phyloP scores from a whole-genome alignment of 225 moss, liverwort and hornwort genomes.

The Bryoerythrophyllum caledonicum region DNA sequence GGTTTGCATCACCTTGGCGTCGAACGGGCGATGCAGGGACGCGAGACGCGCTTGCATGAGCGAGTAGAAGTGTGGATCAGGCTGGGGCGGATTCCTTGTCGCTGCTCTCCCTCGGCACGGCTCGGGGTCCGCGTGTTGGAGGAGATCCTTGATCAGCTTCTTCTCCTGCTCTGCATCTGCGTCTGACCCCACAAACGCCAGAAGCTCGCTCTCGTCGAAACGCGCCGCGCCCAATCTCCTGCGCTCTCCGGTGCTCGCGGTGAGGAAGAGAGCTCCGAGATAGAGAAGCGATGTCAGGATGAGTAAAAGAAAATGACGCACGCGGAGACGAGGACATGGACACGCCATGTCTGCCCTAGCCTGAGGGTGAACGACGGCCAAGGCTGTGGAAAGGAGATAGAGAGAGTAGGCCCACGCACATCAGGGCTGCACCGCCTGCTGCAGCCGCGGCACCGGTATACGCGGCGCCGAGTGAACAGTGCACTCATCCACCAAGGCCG shows the following conservation, averaged over 20 bases:
- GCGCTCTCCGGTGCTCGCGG: not conserved
- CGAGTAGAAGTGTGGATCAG: no score
- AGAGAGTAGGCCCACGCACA: no score
- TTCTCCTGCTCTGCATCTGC: slow-evolving; percentile 41
- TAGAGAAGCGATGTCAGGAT: not conserved
- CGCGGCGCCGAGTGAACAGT: no score
- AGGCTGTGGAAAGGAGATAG: no score
- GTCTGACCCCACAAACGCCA: slow-evolving; percentile 39
- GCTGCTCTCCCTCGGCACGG: no score
- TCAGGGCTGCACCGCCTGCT: no score
- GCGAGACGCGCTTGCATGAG: no score
- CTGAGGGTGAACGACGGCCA: no score
- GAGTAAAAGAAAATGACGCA: not conserved
- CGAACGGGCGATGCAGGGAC: no score
- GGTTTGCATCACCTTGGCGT: slow-evolving; percentile 42
- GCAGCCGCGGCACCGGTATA: no score
- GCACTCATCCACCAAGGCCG: no score
- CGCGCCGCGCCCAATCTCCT: not conserved
- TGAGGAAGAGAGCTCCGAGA: not conserved
- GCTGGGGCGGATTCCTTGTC: no score
- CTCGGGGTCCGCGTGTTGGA: slow-evolving; percentile 27
- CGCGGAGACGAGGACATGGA: not conserved
- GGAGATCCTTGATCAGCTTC: slow-evolving; percentile 42
- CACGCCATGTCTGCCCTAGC: slow-evolving; percentile 6
- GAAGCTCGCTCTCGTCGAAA: slow-evolving; percentile 33